Evolutionary conservation across 805 yeast genomes (phyloP), one percentile per base, ranked within the genome.

Genomic region (Cyberlindnera xylosilytica): DNA sequence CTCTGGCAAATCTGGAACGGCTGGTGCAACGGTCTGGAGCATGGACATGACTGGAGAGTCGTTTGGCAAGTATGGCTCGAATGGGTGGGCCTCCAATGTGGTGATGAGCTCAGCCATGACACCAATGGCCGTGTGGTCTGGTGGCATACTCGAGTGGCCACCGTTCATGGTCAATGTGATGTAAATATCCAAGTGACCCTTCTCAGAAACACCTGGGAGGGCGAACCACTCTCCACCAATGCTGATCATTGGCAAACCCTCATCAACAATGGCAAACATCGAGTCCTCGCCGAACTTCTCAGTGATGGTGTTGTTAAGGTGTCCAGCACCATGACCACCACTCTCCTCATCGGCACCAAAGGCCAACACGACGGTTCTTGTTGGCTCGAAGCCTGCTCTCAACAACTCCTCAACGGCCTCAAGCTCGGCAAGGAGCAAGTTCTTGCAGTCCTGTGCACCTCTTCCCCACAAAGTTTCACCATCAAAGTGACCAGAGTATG

Each of bases 281-380:
- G 83, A 74, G 49, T 84, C 66, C 15, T 56, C 50, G 5, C 93
- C 93, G 53, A 76, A 81, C 42, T 72, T 69, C 16, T 73, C 68
- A 17, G 68, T 59, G 33, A 86, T 57, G 36, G 65, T 60, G 35
- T 68, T 45, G 17, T 73, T 69, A 20, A 85, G 64, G n/a, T 62
- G 46, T 1, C 53, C 44, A 4, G 93, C 93, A 39, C 91, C 90
- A 7, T 66, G 60, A 5, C 95, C 95, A 28, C 76, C 69, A 29
- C 76, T 72, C 58, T 85, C 95, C 64, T 85, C 95, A 57, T 86
- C 93, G 51, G 74, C 81, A 0, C 95, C 95, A 58, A 81, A 76
- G 0, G 84, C 79, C 3, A 81, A 58, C 19, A 86, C 51, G 18
- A 83, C 60, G 2, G 84, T 72, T 58, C 91, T 74, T 41, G 68